Evolutionary conservation across 2,329 filamentous ascomycete genomes (phyloP).

Genomic region (Pyricularia sp.): DNA sequence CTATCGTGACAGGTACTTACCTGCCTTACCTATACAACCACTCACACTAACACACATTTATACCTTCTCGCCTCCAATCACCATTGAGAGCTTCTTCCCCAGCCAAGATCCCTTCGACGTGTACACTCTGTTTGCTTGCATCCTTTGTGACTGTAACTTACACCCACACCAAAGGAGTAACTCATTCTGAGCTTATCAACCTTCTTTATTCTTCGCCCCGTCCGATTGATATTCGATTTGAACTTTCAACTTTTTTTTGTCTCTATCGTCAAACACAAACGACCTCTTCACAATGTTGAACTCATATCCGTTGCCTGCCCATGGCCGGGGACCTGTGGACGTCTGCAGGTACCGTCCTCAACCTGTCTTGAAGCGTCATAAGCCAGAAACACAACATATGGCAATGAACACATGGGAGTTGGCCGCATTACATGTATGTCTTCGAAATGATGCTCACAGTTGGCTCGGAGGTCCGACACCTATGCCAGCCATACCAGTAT

Average conservation of each 20-base stretch:
- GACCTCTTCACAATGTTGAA: background rate
- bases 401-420: conserved; percentile 18
- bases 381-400: background rate
- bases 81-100: background rate
- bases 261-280: background rate
- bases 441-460: background rate
- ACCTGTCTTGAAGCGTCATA: conserved; percentile 18
- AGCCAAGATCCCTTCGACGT: background rate
- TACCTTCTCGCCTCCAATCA: background rate
- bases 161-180: background rate
- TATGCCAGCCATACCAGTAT: background rate
- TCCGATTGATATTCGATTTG: background rate
- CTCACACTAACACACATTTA: background rate
- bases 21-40: background rate
- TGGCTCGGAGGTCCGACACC: too few species aligned
- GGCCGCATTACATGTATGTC: conserved; percentile 11
- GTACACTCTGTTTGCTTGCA: background rate
- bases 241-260: background rate
- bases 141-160: background rate
- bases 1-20: background rate
- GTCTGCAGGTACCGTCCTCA: conserved; percentile 12
- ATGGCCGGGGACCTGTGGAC: background rate
- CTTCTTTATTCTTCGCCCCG: too few species aligned
- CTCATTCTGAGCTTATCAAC: background rate
- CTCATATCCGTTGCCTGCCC: background rate